A percentile compares a stretch with the other conserved stretches of the same genome.
phyloP scores from a whole-genome alignment of 208 protist species.

The Trichomonas vaginalis region DNA sequence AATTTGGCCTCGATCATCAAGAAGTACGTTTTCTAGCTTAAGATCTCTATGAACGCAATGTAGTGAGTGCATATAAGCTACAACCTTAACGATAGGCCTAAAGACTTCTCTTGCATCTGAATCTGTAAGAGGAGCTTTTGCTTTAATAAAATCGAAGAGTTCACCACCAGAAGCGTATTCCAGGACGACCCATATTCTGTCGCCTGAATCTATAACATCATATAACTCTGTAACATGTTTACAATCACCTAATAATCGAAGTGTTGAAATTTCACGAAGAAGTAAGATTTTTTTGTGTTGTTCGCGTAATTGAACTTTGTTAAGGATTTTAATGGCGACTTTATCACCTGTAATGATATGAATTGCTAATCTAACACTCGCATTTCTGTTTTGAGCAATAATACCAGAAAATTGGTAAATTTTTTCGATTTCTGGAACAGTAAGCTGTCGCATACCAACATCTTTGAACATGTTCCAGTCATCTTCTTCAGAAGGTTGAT shows the following conservation, averaged over 20 bases:
- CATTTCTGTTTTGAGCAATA: not conserved
- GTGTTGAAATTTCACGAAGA: not conserved
- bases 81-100: slow-evolving; percentile 22
- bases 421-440: not conserved
- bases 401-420: not conserved
- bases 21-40: slow-evolving; percentile 27
- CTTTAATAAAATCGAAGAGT: slow-evolving; percentile 24
- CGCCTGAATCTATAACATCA: not conserved
- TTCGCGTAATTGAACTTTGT: not conserved
- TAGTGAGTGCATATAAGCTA: slow-evolving; percentile 21
- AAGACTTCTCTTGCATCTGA: slow-evolving; percentile 19
- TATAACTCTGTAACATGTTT: slow-evolving; percentile 9
- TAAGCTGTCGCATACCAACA: not conserved
- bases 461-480: not conserved
- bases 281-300: not conserved
- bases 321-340: not conserved
- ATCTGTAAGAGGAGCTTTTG: slow-evolving; percentile 16
- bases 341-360: not conserved
- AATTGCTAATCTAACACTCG: not conserved
- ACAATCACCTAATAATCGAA: not conserved
- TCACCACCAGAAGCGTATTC: slow-evolving; percentile 26
- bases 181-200: slow-evolving; percentile 11
- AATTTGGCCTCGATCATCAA: not conserved
- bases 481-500: not conserved
- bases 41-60: slow-evolving; percentile 25